Percentiles rank a stretch among this genome's conserved stretches.
phyloP scores from a whole-genome alignment of 345 rosid genomes.

The Populus pruinosa region DNA sequence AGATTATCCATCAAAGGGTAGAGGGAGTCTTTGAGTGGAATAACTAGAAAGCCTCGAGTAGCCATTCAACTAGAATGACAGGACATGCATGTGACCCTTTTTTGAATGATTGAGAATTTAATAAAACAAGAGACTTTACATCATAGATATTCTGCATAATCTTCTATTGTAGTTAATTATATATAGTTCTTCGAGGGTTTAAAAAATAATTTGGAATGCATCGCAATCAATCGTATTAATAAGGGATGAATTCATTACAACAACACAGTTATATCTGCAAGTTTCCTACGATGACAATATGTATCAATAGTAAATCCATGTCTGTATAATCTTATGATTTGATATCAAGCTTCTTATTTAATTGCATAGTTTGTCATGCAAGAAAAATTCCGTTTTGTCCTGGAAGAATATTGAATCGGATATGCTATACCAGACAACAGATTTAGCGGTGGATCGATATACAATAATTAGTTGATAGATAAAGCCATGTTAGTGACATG shows the following conservation, averaged over 20 bases:
- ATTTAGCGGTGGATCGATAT: background rate
- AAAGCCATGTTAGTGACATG: slow-evolving; percentile 1
- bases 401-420: slow-evolving; percentile 1
- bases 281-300: background rate
- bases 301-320: background rate
- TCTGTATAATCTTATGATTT: background rate
- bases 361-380: slow-evolving; percentile 20
- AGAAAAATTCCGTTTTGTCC: slow-evolving; percentile 4
- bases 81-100: slow-evolving; percentile 6
- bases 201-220: slow-evolving; percentile 3
- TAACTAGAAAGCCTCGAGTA: background rate
- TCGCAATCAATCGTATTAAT: slow-evolving; percentile 11
- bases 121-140: slow-evolving; percentile 7
- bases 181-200: too few relatives aligned
- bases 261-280: background rate
- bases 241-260: slow-evolving; percentile 4
- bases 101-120: background rate
- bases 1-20: background rate
- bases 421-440: background rate
- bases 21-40: slow-evolving; percentile 7
- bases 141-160: slow-evolving; percentile 14
- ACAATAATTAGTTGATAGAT: background rate
- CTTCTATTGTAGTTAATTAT: slow-evolving; percentile 3
- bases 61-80: slow-evolving; percentile 10
- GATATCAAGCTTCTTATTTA: slow-evolving; percentile 14